These are phyloP conservation scores for Boletus smithii DNA, from an alignment of 1,284 basidiomycete species.

Conservation along the genomic window DNA sequence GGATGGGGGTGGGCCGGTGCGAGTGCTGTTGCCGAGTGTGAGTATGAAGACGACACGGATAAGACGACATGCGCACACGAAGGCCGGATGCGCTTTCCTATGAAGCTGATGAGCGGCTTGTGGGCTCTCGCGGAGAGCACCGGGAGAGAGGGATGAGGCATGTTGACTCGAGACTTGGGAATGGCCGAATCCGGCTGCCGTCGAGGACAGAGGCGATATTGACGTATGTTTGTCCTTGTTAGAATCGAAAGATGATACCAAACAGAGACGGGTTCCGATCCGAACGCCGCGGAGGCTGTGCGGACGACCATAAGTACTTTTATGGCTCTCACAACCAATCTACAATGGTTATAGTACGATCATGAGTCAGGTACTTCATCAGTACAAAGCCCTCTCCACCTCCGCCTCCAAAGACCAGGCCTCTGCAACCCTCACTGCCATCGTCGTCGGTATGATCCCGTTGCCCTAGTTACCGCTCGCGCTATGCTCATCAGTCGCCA, in stretches of 20 bases:
- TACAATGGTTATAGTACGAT: constrained; percentile 1
- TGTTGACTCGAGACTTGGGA: constrained; percentile 8
- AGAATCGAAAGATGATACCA: constrained; percentile 21
- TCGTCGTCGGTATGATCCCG: constrained; percentile 15
- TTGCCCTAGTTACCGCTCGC: constrained; percentile 8
- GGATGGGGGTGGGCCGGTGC: constrained; percentile 71
- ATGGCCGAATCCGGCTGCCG: constrained; percentile 6
- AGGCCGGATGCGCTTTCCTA: constrained; percentile 68
- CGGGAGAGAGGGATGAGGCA: constrained; percentile 17
- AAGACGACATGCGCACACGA: constrained; percentile 41
- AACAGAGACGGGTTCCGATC: constrained; percentile 16
- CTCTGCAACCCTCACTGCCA: constrained; percentile 10
- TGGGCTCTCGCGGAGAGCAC: constrained; percentile 40
- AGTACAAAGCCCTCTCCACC: constrained; percentile 20
- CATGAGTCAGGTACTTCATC: constrained; percentile 20
- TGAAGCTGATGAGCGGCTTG: constrained; percentile 75
- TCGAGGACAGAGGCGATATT: constrained; percentile 1
- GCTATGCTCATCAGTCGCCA: constrained; percentile 5
- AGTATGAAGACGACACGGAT: constrained; percentile 4
- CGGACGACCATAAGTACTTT: background rate
- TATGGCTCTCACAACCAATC: background rate
- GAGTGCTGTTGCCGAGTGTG: constrained; percentile 41
- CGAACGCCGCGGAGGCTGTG: constrained; percentile 19
- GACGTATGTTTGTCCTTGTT: constrained; percentile 23
- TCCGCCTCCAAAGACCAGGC: constrained; percentile 8